Conservation (phyloP, 73 alveolate genomes). For the Paraurostyla sp. region DNA sequence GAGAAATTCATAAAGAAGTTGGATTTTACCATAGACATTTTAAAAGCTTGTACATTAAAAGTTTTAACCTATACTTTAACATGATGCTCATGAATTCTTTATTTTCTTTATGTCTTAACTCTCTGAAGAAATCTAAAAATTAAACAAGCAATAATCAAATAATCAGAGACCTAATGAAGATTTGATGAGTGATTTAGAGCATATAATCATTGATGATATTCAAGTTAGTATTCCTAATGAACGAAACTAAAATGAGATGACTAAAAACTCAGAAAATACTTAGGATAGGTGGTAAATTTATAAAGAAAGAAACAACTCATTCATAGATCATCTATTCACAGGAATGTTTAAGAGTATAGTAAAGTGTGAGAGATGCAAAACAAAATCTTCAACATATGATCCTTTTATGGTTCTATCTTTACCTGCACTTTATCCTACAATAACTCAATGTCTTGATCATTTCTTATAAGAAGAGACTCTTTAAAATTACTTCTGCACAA, state of each 20-base stretch:
- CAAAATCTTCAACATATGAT: conserved; percentile 37
- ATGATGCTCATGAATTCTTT: conserved; percentile 57
- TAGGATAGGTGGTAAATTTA: conserved; percentile 1
- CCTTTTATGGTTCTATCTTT: conserved; percentile 52
- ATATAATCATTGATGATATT: conserved; percentile 11
- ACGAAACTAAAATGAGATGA: neutral
- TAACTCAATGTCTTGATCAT: conserved; percentile 6
- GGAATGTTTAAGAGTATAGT: conserved; percentile 51
- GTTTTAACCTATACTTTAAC: conserved; percentile 40
- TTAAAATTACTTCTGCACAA: conserved; percentile 27
- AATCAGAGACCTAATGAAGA: neutral
- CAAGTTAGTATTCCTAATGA: conserved; percentile 2
- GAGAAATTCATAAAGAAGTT: neutral
- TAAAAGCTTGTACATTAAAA: conserved; percentile 36
- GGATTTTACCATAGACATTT: conserved; percentile 35
- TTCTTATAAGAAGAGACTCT: conserved; percentile 21
- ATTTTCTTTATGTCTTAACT: conserved; percentile 23
- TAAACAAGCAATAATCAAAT: neutral
- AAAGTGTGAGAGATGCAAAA: conserved; percentile 19
- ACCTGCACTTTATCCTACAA: conserved; percentile 26
- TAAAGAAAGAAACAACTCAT: conserved; percentile 44
- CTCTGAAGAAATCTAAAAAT: conserved; percentile 42
- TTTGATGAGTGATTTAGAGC: neutral
- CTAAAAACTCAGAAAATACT: neutral
- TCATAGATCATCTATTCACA: conserved; percentile 51